Base-by-base conservation (phyloP, 73 alveolate species). In the Symbiodinium natans region DNA sequence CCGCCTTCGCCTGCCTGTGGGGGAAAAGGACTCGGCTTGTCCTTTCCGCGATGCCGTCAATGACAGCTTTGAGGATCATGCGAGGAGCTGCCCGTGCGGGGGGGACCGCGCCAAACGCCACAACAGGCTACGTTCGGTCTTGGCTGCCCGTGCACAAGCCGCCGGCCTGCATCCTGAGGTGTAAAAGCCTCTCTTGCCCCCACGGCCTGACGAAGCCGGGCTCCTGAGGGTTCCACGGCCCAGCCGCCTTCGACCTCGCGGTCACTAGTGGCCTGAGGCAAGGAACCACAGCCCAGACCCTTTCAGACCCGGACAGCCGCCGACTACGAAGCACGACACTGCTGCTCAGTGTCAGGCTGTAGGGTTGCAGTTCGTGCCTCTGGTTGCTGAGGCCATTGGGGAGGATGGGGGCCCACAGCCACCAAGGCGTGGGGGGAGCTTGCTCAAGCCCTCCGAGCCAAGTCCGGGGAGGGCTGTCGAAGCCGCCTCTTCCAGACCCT, bases 141-240 rank as follows among this genome's bases (percentile, higher is more conserved):
- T 77, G 86, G 86, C 86, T 36, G n/a, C 86, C 86, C 89, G 89
- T 2, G 89, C 68, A 7, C 89, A 82, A 82, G 89, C 89, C 41
- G 89, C 54, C 17, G 93, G 93, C 19, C 31, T 84, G 21, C 54
- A 84, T 42, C 48, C 52, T n/a, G 80, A 38, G 75, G 77, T 46
- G 42, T 75, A 84, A 48, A 84, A 84, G 21, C 41, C 36, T 5
- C 80, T 84, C 25, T 80, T 84, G 13, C 93, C 93, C 17, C 89
- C 89, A 2, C 68, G 89, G 27, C n/a, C 41, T 59, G 89, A 82
- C 40, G 10, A 7, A 2, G 68, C 39, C 36, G 89, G 89, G 63
- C 89, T 23, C 89, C 89, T 39, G 89, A 82, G 39, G 68, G 25
- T 23, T n/a, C n/a, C n/a, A n/a, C n/a, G n/a, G n/a, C n/a, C n/a